A percentile compares a stretch with the other conserved stretches of the same genome.
These are phyloP conservation scores for Yamadazyma dushanensis DNA, from an alignment of 1,139 yeast genomes.

Conservation along the genomic window DNA sequence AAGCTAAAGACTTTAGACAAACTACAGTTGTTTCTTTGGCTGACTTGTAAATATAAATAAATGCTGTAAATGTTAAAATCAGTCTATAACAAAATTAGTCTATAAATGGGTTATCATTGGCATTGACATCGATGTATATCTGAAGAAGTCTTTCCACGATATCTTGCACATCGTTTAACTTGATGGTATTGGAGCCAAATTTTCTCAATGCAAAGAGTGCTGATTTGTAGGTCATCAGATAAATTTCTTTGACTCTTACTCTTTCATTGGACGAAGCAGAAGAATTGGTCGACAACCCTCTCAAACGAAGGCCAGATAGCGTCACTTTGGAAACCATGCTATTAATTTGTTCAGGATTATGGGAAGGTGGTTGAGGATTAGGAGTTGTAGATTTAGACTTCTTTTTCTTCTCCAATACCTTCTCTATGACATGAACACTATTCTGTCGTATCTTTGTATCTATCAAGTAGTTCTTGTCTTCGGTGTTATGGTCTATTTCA, in stretches of 20 bases:
- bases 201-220: conserved; percentile 43
- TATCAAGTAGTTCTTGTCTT: conserved; percentile 8
- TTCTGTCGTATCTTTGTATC: conserved; percentile 12
- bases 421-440: conserved; percentile 30
- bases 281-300: conserved; percentile 36
- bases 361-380: conserved; percentile 17
- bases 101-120: conserved; percentile 12
- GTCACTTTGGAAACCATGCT: conserved; percentile 37
- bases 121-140: conserved; percentile 34
- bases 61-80: not conserved
- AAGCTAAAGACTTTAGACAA: conserved; percentile 19
- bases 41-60: conserved; percentile 17
- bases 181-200: conserved; percentile 21
- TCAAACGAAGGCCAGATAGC: conserved; percentile 41
- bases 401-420: conserved; percentile 33
- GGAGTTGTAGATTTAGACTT: conserved; percentile 14
- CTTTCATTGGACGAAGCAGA: conserved; percentile 27
- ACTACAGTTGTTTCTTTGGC: conserved; percentile 15
- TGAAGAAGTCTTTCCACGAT: conserved; percentile 38
- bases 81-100: no score
- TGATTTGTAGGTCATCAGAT: conserved; percentile 44
- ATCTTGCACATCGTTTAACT: conserved; percentile 35
- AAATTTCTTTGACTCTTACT: conserved; percentile 39
- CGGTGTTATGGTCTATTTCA: not conserved
- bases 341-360: conserved; percentile 26